Evolutionary conservation across 176 grass and related monocot species (phyloP), one percentile per base, ranked within the genome.

Genomic region (Oryza punctata): DNA sequence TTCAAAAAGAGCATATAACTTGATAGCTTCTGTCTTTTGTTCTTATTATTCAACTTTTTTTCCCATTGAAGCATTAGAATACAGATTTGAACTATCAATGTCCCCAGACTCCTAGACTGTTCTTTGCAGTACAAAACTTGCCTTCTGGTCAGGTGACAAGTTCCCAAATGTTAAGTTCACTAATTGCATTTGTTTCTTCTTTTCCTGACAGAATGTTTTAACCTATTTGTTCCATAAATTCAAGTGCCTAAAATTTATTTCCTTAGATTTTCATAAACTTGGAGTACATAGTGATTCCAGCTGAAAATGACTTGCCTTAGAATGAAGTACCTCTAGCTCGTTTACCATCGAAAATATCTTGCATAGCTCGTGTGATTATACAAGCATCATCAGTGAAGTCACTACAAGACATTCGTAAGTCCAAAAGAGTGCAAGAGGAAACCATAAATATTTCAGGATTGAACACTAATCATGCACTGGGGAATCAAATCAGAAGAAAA

Each of bases 401-500:
- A 88, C 67, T 73, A 83, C 28, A 50, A 67, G 32, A 73, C 75
- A 79, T 44, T 16, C 10, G 67, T 41, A 47, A 88, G 46, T 84
- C 69, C n/a, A 72, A 79, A 84, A 84, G 52, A 24, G 14, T 67
- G 57, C 33, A 78, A 65, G 30, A 59, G 69, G 10, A 79, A 60
- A 27, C 44, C 46, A 46, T 88, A 72, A 32, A 45, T 45, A 78
- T 54, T 72, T 21, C 33, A 27, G 18, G 30, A 29, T 30, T 73
- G 73, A 73, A 84, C 67, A 73, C 12, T 84, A 75, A 79, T 76
- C 64, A 76, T 80, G 70, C 49, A 29, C 16, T 38, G 75, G n/a
- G 70, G 76, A 76, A 85, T 89, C 81, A 76, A 85, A 89, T 89
- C 60, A 67, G 37, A 67, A 84, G 60, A 24, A 82, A 73, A 84